These are phyloP conservation scores for Globisporangium emineosum DNA, from an alignment of 352 stramenopile species.

Conservation along the genomic window DNA sequence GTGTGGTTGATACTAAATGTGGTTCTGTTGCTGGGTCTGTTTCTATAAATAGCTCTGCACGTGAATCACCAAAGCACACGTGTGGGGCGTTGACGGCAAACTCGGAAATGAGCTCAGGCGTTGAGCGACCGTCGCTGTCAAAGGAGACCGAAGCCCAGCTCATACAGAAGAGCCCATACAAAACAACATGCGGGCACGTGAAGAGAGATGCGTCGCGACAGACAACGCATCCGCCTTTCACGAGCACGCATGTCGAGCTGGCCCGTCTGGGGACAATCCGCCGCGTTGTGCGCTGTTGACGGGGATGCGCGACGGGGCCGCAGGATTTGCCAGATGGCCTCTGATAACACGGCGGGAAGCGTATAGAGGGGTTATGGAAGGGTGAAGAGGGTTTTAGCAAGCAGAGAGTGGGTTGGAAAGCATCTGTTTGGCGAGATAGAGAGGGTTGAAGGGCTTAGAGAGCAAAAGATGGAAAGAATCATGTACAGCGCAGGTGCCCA, in stretches of 20 bases:
- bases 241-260: neutral
- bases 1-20: neutral
- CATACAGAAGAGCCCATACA: neutral
- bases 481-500: neutral
- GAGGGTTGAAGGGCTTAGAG: neutral
- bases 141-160: slow-evolving; percentile 4
- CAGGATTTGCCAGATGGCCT: slow-evolving; percentile 3
- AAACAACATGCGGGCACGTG: neutral
- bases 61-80: no score
- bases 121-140: neutral
- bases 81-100: slow-evolving; percentile 1
- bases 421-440: neutral
- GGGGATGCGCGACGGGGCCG: neutral
- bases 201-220: neutral
- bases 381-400: neutral
- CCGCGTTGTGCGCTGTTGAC: neutral
- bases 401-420: neutral
- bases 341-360: neutral
- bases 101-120: slow-evolving; percentile 5
- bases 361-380: neutral
- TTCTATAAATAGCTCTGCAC: slow-evolving; percentile 4
- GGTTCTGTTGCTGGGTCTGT: neutral
- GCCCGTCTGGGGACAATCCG: neutral
- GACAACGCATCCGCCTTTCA: neutral
- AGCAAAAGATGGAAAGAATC: neutral